Percentiles rank a stretch among this genome's conserved stretches.
phyloP scores from a whole-genome alignment of 2,329 filamentous ascomycete species.

The Capronia americana region DNA sequence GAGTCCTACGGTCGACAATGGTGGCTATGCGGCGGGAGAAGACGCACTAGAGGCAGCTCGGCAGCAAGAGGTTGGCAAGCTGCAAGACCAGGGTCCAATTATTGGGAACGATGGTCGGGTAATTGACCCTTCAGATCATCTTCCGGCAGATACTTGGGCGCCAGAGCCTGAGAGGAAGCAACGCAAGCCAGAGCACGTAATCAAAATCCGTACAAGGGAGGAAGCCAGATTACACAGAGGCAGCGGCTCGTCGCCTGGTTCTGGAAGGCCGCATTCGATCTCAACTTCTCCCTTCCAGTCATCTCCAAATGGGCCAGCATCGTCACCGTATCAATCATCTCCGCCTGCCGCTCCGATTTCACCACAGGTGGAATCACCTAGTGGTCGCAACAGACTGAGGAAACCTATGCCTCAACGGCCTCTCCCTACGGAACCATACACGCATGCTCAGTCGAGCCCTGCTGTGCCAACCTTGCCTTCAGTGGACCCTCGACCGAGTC shows the following conservation, averaged over 20 bases:
- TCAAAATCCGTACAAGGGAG: constrained; percentile 51
- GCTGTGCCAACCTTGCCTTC: constrained; percentile 21
- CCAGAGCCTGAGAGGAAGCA: constrained; percentile 68
- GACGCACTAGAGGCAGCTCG: constrained; percentile 49
- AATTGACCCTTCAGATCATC: constrained; percentile 70
- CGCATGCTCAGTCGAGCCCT: constrained; percentile 36
- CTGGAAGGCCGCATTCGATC: constrained; percentile 40
- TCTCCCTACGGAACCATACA: constrained; percentile 38
- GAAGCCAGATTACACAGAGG: constrained; percentile 35
- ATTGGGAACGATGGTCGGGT: constrained; percentile 68
- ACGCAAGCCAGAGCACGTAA: constrained; percentile 55
- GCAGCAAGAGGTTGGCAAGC: constrained; percentile 47
- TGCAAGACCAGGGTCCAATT: constrained; percentile 61
- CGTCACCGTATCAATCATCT: constrained; percentile 34
- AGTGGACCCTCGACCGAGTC: constrained; percentile 19
- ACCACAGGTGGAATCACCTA: constrained; percentile 40
- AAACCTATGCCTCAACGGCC: constrained; percentile 36
- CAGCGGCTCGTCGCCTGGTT: constrained; percentile 36
- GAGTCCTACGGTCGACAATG: constrained; percentile 44
- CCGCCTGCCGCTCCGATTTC: constrained; percentile 38
- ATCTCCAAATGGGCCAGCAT: constrained; percentile 40
- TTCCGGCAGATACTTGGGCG: constrained; percentile 70
- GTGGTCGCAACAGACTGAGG: constrained; percentile 41
- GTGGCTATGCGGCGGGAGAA: constrained; percentile 49
- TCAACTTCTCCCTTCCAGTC: constrained; percentile 41